Evolutionary conservation across 2,329 filamentous ascomycete genomes (phyloP), one percentile per base, ranked within the genome.

Genomic region (Pseudofabraea citricarpa): DNA sequence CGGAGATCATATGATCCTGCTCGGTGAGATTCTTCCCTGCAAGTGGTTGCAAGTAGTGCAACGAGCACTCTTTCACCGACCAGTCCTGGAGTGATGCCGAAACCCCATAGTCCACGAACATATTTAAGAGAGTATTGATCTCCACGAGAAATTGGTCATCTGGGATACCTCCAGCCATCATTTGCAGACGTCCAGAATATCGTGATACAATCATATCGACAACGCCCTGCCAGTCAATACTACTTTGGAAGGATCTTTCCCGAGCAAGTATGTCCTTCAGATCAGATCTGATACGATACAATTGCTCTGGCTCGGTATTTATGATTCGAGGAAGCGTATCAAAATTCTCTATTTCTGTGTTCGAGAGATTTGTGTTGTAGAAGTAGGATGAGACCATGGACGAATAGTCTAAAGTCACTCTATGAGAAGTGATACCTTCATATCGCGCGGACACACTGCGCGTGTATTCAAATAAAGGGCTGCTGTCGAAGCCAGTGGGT

Each of bases 61-160:
- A 46, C 0, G 67, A 60, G 56, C 78, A 83, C 31, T 68, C 63
- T 1, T 63, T 58, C 6, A 64, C 63, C 12, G 75, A 71, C 1
- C 58, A 59, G 12, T 62, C 60, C n/a, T 62, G 21, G 19, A 23
- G 60, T 13, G 64, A 59, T 2, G 62, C 51, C 3, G 59, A 36
- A n/a, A n/a, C 27, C 6, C 9, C 10, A 46, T 69, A 64, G 48
- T 74, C 62, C n/a, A 73, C 62, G 49, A 66, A 70, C 9, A 65
- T 58, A 21, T 68, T 61, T 2, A 72, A 56, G 8, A 69, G 57
- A 16, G 51, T 52, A 41, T 66, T 61, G 2, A 73, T 54, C 18
- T 58, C 51, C 0, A 56, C 57, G 58, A 75, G 63, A 6, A 63
- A 56, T 4, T 52, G 50, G 16, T 27, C n/a, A 22, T 26, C 12